These are phyloP conservation scores for Tolypocladium paradoxum DNA, from an alignment of 2,329 filamentous ascomycete genomes.

Conservation along the genomic window DNA sequence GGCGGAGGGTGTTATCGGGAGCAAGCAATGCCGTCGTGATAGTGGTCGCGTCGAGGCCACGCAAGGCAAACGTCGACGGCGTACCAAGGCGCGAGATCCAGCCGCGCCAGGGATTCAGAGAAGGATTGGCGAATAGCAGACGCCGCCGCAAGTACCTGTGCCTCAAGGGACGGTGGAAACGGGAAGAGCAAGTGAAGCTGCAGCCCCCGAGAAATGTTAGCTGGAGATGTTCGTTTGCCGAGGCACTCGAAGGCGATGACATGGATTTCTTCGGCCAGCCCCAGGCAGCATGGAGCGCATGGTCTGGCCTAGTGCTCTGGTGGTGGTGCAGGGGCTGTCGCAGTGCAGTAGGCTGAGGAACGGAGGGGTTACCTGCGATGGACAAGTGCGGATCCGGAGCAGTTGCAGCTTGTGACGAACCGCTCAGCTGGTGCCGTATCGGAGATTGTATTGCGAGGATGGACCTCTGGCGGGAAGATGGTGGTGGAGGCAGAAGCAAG, in stretches of 20 bases:
- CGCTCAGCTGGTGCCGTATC: no score
- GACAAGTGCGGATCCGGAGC: background rate
- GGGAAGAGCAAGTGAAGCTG: background rate
- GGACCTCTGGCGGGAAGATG: no score
- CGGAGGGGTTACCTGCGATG: background rate
- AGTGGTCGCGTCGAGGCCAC: background rate
- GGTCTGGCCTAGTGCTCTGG: background rate
- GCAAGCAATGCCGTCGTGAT: background rate
- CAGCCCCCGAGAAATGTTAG: background rate
- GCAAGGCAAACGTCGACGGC: background rate
- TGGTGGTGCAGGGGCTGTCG: background rate
- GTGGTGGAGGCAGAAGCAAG: background rate
- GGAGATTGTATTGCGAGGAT: no score
- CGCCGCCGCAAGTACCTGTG: background rate
- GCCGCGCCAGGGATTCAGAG: background rate
- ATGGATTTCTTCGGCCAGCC: background rate
- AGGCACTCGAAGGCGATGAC: background rate
- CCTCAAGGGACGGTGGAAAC: background rate
- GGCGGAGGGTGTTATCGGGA: constrained; percentile 6
- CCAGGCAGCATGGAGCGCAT: background rate
- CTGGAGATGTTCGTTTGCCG: background rate
- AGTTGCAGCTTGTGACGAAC: background rate
- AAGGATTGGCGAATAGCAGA: background rate
- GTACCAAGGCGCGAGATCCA: background rate
- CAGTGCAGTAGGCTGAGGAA: background rate